A percentile compares a stretch with the other conserved stretches of the same genome.
These are phyloP conservation scores for Globisporangium cylindrosporum DNA, from an alignment of 352 stramenopile species.

Conservation along the genomic window DNA sequence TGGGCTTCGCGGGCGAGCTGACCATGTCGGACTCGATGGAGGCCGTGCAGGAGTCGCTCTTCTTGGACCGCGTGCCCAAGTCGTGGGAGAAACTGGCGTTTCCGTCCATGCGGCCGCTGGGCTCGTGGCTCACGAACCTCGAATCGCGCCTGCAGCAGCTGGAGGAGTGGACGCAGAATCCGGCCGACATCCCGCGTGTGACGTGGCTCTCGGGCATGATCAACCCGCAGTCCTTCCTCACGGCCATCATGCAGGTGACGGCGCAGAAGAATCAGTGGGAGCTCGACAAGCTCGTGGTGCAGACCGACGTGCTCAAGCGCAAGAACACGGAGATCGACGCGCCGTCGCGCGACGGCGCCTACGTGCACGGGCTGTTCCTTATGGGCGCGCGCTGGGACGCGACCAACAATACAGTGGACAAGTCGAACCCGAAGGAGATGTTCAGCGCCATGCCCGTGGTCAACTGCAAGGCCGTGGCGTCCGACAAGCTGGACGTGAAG, in stretches of 20 bases:
- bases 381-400: constrained; percentile 96
- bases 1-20: constrained; percentile 95
- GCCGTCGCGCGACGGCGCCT: constrained; percentile 90
- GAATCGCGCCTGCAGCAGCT: constrained; percentile 91
- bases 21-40: constrained; percentile 99
- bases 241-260: constrained; percentile 96
- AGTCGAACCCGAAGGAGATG: constrained; percentile 97
- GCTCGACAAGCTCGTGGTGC: constrained; percentile 96
- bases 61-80: constrained; percentile 91
- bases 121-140: constrained; percentile 94
- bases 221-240: constrained; percentile 97
- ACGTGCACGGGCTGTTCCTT: constrained; percentile 93
- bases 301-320: constrained; percentile 96
- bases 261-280: constrained; percentile 97
- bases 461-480: constrained; percentile 95
- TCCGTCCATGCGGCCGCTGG: constrained; percentile 89
- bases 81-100: constrained; percentile 95
- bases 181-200: constrained; percentile 94
- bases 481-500: constrained; percentile 94
- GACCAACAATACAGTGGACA: constrained; percentile 91
- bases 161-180: constrained; percentile 96
- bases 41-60: constrained; percentile 91
- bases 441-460: constrained; percentile 97
- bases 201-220: constrained; percentile 95
- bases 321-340: constrained; percentile 89